These are phyloP conservation scores for Agaricales sp. DNA, from an alignment of 1,284 basidiomycete species.

Conservation along the genomic window DNA sequence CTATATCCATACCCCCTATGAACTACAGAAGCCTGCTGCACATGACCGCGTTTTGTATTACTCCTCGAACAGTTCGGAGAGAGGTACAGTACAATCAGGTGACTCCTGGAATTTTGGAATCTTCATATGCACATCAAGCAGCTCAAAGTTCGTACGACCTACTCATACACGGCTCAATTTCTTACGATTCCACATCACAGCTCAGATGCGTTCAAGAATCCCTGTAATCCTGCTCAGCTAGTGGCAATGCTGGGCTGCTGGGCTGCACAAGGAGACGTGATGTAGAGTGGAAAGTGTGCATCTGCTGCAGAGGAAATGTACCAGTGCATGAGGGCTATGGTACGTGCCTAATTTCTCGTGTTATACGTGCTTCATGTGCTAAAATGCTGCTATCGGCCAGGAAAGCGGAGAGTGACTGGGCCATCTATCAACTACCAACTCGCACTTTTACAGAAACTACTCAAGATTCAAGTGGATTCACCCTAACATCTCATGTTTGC, in stretches of 20 bases:
- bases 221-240: conserved; percentile 25
- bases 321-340: conserved; percentile 81
- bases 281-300: conserved; percentile 53
- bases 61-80: too few relatives aligned
- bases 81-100: too few relatives aligned
- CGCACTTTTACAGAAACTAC: conserved; percentile 61
- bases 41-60: too few relatives aligned
- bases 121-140: conserved; percentile 57
- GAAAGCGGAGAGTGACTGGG: conserved; percentile 50
- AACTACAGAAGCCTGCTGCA: too few relatives aligned
- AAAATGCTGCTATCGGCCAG: conserved; percentile 35
- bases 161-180: conserved; percentile 24
- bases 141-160: conserved; percentile 72
- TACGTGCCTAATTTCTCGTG: conserved; percentile 29
- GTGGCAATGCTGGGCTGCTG: conserved; percentile 84
- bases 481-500: conserved; percentile 1
- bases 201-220: conserved; percentile 2
- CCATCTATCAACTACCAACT: conserved; percentile 75
- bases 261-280: conserved; percentile 73
- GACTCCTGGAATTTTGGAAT: background rate
- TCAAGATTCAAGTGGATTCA: conserved; percentile 50
- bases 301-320: conserved; percentile 60
- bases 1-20: too few relatives aligned
- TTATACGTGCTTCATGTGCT: conserved; percentile 5
- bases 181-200: conserved; percentile 8